Conservation (phyloP, 495 filamentous ascomycete species). For the Cairneyella variabilis region DNA sequence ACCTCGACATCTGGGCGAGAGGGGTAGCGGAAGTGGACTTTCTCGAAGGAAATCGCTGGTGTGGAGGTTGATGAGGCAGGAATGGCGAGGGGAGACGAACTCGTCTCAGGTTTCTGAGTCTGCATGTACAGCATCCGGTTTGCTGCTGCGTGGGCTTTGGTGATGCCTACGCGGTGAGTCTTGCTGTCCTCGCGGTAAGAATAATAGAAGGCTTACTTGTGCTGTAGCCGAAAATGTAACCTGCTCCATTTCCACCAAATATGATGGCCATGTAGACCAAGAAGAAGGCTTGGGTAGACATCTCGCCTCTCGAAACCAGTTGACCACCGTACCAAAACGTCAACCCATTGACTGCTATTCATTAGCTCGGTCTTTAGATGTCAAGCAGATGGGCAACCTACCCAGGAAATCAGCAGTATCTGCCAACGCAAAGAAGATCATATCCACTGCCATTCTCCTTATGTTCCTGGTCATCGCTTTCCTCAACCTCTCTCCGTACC, state of each 20-base stretch:
- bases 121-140: constrained; percentile 3
- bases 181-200: background rate
- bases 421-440: background rate
- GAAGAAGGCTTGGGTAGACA: constrained; percentile 76
- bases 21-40: constrained; percentile 46
- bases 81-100: background rate
- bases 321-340: constrained; percentile 2
- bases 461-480: constrained; percentile 25
- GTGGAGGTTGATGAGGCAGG: background rate
- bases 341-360: background rate
- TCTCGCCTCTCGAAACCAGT: constrained; percentile 65
- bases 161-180: constrained; percentile 27
- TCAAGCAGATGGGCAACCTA: too few relatives aligned
- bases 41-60: constrained; percentile 25
- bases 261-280: constrained; percentile 52
- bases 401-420: constrained; percentile 1
- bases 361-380: background rate
- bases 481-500: constrained; percentile 33
- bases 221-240: constrained; percentile 76
- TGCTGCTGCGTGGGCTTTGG: constrained; percentile 50
- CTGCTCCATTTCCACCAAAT: constrained; percentile 76
- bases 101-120: background rate
- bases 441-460: background rate
- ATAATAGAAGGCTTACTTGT: constrained; percentile 46
- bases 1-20: constrained; percentile 39